These are phyloP conservation scores for Isochrysis galbana DNA, from an alignment of 78 protist species.

Conservation along the genomic window DNA sequence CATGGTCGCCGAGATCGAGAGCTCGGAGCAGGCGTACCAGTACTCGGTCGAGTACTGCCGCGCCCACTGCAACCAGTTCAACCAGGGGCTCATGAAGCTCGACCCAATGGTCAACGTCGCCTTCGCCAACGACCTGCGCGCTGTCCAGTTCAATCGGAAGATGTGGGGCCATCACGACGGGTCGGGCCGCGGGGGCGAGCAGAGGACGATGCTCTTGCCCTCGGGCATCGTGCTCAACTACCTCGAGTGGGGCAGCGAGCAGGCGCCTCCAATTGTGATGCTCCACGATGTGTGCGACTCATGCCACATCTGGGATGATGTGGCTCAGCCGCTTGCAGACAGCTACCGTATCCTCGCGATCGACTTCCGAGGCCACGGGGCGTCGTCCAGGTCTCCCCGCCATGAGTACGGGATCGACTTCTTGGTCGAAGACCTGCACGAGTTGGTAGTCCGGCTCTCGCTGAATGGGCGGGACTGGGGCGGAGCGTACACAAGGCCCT, in stretches of 20 bases:
- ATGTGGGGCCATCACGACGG: not conserved
- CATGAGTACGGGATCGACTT: not conserved
- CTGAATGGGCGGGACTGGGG: not conserved
- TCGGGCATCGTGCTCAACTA: not conserved
- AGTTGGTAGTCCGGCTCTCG: not conserved
- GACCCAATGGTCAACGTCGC: not conserved
- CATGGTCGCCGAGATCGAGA: not conserved
- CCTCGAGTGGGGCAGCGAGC: constrained; percentile 10
- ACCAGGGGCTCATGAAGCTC: not conserved
- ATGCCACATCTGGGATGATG: not conserved
- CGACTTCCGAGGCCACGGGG: not conserved
- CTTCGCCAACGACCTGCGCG: not conserved
- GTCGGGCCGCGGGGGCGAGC: not conserved
- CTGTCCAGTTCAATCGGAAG: not conserved
- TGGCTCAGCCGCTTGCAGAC: not conserved
- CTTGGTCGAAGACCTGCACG: not conserved
- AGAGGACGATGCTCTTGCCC: not conserved
- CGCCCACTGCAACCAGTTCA: constrained; percentile 5
- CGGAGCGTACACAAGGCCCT: not conserved
- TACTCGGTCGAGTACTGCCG: not conserved
- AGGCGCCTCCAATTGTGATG: not conserved
- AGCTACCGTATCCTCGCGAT: not conserved
- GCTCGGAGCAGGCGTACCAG: not conserved
- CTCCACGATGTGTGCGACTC: not conserved
- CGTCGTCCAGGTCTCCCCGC: not conserved